Evolutionary conservation across 2,329 filamentous ascomycete genomes (phyloP).

Genomic region (Verticillium nubilum): DNA sequence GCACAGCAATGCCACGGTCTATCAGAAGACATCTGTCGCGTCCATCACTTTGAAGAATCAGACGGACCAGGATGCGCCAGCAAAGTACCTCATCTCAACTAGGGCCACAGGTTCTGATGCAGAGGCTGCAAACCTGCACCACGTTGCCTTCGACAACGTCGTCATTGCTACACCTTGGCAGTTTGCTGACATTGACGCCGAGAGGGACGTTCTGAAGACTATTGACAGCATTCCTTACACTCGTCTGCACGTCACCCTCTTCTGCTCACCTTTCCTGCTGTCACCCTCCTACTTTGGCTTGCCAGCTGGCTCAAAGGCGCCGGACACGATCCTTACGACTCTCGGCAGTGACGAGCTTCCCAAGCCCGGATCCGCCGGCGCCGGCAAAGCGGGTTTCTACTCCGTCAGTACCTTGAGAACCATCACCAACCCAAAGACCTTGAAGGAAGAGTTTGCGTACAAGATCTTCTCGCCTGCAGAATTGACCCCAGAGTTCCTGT

Average conservation of each 20-base stretch:
- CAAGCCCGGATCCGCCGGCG: conserved; percentile 47
- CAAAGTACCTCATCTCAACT: conserved; percentile 43
- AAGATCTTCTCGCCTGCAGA: conserved; percentile 58
- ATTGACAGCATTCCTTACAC: conserved; percentile 85
- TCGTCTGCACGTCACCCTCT: conserved; percentile 81
- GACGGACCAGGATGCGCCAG: conserved; percentile 27
- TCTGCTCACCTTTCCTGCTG: conserved; percentile 72
- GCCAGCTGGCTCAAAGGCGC: conserved; percentile 48
- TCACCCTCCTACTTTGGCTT: conserved; percentile 69
- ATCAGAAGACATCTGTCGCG: conserved; percentile 63
- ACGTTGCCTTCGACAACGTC: conserved; percentile 68
- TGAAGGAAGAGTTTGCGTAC: conserved; percentile 51
- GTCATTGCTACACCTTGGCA: conserved; percentile 82
- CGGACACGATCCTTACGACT: conserved; percentile 78
- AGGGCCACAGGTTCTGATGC: conserved; percentile 15
- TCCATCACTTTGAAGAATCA: conserved; percentile 48
- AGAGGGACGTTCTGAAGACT: conserved; percentile 60
- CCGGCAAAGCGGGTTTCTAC: conserved; percentile 75
- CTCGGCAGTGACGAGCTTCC: conserved; percentile 55
- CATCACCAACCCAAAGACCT: conserved; percentile 54
- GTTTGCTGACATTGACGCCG: conserved; percentile 63
- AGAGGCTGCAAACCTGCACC: conserved; percentile 24
- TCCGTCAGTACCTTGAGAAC: conserved; percentile 71
- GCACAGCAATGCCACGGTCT: conserved; percentile 53
- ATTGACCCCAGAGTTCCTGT: conserved; percentile 48